Conservation (phyloP, 192 early-diverging fungal species). For the Gamsiella multidivaricata region DNA sequence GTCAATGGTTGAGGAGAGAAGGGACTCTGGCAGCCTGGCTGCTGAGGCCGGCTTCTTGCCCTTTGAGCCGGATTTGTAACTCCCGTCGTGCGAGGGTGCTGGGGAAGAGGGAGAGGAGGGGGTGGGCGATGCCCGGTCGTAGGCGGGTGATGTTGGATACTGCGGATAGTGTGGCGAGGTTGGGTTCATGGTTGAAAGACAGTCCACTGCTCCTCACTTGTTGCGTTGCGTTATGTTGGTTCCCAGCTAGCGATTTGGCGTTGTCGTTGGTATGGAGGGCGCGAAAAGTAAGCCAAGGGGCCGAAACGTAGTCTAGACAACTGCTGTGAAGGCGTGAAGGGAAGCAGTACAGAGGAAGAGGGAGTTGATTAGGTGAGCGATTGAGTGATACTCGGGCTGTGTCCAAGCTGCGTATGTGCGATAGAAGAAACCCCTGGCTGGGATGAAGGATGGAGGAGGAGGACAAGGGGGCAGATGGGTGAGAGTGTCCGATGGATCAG, state of each 20-base stretch:
- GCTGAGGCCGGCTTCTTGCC: slow-evolving; percentile 33
- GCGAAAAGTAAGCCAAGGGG: slow-evolving; percentile 2
- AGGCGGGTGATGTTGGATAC: slow-evolving; percentile 46
- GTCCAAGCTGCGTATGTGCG: too few relatives aligned
- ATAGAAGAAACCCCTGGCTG: too few relatives aligned
- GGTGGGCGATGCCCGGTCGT: slow-evolving; percentile 48
- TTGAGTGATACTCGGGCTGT: too few relatives aligned
- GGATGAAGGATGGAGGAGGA: background rate
- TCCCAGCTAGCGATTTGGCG: background rate
- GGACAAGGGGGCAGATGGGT: too few relatives aligned
- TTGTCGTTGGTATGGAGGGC: background rate
- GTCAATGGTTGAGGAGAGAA: slow-evolving; percentile 51
- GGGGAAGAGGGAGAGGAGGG: slow-evolving; percentile 49
- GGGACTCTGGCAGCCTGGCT: slow-evolving; percentile 43
- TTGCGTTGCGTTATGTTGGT: background rate
- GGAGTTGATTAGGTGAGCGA: background rate
- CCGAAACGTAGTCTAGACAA: slow-evolving; percentile 10
- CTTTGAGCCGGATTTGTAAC: slow-evolving; percentile 39
- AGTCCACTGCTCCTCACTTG: background rate
- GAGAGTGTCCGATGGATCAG: too few relatives aligned
- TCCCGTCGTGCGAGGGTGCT: slow-evolving; percentile 52
- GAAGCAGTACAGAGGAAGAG: background rate
- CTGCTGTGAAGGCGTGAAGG: background rate
- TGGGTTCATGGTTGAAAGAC: slow-evolving; percentile 36
- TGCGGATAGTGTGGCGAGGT: slow-evolving; percentile 49